phyloP scores from a whole-genome alignment of 1,139 yeast species.

The Citeromyces siamensis region DNA sequence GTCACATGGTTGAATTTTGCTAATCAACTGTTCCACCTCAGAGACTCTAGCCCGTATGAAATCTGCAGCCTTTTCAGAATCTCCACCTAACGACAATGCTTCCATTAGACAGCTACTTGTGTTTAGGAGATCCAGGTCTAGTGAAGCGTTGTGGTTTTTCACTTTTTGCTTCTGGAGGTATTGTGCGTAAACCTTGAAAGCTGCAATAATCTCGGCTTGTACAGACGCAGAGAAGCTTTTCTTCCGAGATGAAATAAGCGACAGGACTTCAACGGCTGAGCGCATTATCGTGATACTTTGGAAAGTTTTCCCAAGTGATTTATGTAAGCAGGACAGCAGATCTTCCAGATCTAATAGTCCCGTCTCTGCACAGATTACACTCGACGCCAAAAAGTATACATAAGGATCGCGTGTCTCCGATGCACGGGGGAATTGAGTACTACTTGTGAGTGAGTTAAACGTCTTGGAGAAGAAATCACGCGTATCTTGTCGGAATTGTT shows the following conservation, averaged over 20 bases:
- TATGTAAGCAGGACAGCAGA: neutral
- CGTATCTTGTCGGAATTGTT: neutral
- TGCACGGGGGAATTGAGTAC: neutral
- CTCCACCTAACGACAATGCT: neutral
- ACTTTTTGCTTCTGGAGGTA: neutral
- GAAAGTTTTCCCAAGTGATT: neutral
- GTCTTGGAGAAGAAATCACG: neutral
- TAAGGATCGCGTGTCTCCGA: neutral
- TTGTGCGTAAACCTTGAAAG: neutral
- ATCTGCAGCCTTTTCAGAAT: neutral
- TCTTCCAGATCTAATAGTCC: neutral
- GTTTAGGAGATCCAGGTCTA: neutral
- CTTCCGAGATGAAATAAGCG: neutral
- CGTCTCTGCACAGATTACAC: neutral
- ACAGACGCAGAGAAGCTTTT: neutral
- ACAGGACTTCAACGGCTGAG: neutral
- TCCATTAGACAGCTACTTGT: neutral
- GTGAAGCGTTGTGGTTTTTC: neutral
- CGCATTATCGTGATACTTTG: constrained; percentile 1
- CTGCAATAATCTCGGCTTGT: constrained; percentile 1
- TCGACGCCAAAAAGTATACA: neutral
- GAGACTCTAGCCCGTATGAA: neutral
- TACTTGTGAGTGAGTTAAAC: neutral
- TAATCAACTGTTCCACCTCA: neutral
- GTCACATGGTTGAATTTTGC: neutral